Evolutionary conservation across 2,329 filamentous ascomycete species (phyloP).

Genomic region (Chaetomiaceae sp.): DNA sequence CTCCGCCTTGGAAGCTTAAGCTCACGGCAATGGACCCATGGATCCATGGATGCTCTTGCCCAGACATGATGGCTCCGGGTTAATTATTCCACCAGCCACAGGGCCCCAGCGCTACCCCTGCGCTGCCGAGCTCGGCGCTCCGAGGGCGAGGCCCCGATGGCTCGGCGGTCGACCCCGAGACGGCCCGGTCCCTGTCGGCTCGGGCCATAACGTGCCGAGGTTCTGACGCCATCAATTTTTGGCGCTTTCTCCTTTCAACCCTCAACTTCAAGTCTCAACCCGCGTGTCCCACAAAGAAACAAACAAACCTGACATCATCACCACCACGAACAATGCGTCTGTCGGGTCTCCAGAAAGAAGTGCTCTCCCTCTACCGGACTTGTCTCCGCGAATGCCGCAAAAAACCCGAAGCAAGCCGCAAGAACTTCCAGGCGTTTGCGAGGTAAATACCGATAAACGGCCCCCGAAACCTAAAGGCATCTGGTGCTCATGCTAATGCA

Average conservation of each 20-base stretch:
- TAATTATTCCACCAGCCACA: conserved; percentile 15
- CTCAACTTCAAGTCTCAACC: neutral
- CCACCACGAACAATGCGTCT: conserved; percentile 42
- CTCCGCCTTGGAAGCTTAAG: conserved; percentile 1
- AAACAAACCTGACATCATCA: neutral
- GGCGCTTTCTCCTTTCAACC: neutral
- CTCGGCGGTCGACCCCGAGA: neutral
- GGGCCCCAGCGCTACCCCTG: neutral
- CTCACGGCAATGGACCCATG: too few species aligned
- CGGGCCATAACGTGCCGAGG: conserved; percentile 17
- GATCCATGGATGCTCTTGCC: neutral
- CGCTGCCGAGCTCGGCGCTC: conserved; percentile 9
- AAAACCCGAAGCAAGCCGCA: conserved; percentile 59
- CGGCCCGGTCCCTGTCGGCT: conserved; percentile 8
- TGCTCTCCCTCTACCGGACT: conserved; percentile 77
- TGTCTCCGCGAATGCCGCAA: conserved; percentile 76
- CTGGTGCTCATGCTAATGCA: neutral
- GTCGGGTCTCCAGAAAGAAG: conserved; percentile 87
- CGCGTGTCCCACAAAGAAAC: neutral
- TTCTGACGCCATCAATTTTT: conserved; percentile 2
- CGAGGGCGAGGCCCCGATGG: conserved; percentile 5
- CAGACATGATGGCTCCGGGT: neutral
- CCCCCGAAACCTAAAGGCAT: too few species aligned
- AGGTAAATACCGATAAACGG: conserved; percentile 41
- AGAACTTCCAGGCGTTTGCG: conserved; percentile 60